Base-by-base conservation (phyloP, 2,329 filamentous ascomycete genomes). In the Fusarium pseudocircinatum region DNA sequence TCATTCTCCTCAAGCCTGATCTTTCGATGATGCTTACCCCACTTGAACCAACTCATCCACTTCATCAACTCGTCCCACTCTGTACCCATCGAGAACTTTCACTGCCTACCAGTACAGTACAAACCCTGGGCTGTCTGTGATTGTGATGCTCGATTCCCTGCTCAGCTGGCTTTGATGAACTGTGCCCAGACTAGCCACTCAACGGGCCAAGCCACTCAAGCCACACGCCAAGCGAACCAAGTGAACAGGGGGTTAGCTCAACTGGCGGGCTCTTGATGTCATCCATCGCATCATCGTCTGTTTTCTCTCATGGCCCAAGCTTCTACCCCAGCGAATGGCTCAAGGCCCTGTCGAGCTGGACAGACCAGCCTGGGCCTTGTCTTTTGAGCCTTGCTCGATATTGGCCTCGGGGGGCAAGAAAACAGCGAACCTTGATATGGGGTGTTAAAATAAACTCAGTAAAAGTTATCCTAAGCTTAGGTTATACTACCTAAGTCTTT, bases 231-330 rank as follows among this genome's bases (percentile, higher is more conserved):
- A 70, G 56, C 49, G 70, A 74, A 62, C 65, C 60, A 67, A 70
- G 54, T 34, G 66, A 66, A 56, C 60, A 70, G 72, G 61, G 70
- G 64, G 59, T 57, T 61, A 28, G 58, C 63, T 63, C 59, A 71
- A 62, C 61, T 47, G 50, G 62, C 56, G 49, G 66, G 60, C 46
- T 53, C 42, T 70, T 78, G 75, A 78, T 78, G 76, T 78, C 76
- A 78, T 78, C 59, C 70, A 76, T 67, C 72, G 63, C 64, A 70
- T 73, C 71, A 59, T 77, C 42, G 40, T 63, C 61, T 53, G 49
- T 37, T 26, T 61, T 39, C 32, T 44, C 60, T 30, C 24, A 24
- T 57, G 59, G 64, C 44, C 66, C 72, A 71, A 67, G 54, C 61
- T 72, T 59, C 26, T 47, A 53, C 46, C 57, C 49, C 50, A 44